Evolutionary conservation across 768 basidiomycete genomes (phyloP).

Genomic region (Filobasidium floriforme): DNA sequence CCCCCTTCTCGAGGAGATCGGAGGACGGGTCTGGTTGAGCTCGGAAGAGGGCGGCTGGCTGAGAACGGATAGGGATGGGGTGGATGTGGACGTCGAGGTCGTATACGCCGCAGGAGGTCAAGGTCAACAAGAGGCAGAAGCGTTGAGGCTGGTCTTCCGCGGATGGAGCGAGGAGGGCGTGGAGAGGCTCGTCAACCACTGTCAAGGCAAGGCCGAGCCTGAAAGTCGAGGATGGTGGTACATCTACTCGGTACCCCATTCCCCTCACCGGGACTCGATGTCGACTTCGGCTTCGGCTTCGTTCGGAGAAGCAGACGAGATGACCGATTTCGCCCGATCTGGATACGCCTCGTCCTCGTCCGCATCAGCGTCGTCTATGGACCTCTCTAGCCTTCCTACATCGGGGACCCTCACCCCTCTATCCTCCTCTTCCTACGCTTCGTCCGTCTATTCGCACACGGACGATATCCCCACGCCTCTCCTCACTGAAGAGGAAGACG

Average conservation of each 20-base stretch:
- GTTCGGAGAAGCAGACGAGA: too few species aligned
- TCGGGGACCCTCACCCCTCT: not conserved
- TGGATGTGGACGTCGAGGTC: not conserved
- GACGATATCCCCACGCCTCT: not conserved
- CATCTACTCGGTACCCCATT: not conserved
- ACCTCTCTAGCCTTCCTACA: not conserved
- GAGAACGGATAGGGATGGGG: not conserved
- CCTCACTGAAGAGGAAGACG: not conserved
- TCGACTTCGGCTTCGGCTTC: too few species aligned
- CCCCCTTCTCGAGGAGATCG: not conserved
- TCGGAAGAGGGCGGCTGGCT: not conserved
- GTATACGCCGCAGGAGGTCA: not conserved
- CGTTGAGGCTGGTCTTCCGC: not conserved
- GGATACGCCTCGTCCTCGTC: not conserved
- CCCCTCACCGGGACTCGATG: too few species aligned
- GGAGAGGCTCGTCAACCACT: not conserved
- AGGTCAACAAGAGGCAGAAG: not conserved
- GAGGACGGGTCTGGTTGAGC: not conserved
- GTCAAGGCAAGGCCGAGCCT: not conserved
- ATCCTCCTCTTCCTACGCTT: not conserved
- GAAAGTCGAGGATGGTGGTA: conserved; percentile 1
- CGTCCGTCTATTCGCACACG: not conserved
- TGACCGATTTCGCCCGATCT: not conserved
- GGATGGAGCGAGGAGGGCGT: not conserved
- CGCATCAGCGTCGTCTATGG: not conserved